phyloP scores from a whole-genome alignment of 139 green algal genomes.

The Pleodorina starrii region DNA sequence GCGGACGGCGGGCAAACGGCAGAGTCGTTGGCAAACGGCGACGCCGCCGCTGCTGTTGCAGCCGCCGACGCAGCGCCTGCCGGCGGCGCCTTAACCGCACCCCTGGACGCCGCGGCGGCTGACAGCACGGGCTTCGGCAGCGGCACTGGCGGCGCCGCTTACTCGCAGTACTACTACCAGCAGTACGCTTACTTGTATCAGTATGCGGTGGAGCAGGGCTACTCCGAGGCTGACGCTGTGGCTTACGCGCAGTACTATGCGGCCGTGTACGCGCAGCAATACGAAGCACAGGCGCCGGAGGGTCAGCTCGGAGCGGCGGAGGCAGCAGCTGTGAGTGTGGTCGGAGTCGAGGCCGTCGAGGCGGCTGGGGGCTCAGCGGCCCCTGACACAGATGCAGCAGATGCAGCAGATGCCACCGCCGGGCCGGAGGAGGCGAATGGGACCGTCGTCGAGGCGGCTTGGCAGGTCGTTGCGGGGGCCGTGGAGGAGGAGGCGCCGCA shows the following conservation, averaged over 20 bases:
- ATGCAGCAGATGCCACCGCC: not conserved
- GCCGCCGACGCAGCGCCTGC: not conserved
- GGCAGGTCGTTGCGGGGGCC: not conserved
- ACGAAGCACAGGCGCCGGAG: conserved; percentile 20
- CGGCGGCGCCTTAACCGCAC: too few relatives aligned
- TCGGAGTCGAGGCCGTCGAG: not conserved
- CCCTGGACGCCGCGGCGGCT: too few relatives aligned
- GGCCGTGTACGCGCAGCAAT: conserved; percentile 17
- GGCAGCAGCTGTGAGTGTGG: not conserved
- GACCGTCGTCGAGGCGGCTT: not conserved
- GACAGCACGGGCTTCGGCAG: not conserved
- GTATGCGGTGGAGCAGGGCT: conserved; percentile 37
- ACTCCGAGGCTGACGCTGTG: conserved; percentile 23
- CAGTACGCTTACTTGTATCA: conserved; percentile 83
- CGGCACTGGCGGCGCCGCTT: not conserved
- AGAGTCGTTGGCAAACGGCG: not conserved
- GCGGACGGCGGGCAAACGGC: not conserved
- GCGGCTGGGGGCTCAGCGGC: not conserved
- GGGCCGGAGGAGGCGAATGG: not conserved
- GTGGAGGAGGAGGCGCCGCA: not conserved
- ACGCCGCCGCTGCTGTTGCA: not conserved
- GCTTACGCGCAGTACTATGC: conserved; percentile 46
- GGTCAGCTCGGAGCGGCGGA: not conserved
- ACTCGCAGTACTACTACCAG: conserved; percentile 54
- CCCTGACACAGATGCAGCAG: not conserved